Base-by-base conservation (phyloP, 176 grass and related monocot genomes). In the Musa itinerans region DNA sequence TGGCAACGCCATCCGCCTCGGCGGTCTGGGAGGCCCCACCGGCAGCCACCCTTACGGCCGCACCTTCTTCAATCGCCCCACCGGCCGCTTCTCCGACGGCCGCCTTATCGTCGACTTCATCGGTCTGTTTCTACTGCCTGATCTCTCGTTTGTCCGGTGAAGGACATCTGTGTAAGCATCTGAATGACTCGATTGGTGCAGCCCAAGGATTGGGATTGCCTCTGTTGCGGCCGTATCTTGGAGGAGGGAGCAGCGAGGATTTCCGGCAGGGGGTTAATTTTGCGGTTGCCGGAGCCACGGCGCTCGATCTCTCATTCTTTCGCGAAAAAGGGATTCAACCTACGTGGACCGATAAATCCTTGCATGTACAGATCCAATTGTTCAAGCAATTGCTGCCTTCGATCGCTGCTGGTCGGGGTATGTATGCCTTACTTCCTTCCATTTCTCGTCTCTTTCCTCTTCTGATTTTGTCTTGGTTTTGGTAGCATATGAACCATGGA, bases 41-140 rank as follows among this genome's bases (percentile, higher is more conserved):
- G 85, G 85, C 17, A 79, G 57, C 51, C 85, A 86, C 71, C 93
- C 93, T 12, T 96, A 90, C 71, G 93, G 93, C 11, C 81, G 84
- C 83, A 96, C 87, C 83, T 92, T 86, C 87, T 96, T 96, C 85
- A 81, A 85, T 71, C 87, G 87, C 77, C 85, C 93, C 65, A 86
- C 89, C 15, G 93, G 93, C 12, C 81, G 93, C 3, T 96, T 90
- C 83, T 74, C 81, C 85, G 87, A 96, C 67, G 93, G 93, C 21
- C 89, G 93, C 34, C 85, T 92, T 83, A 85, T 96, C 57, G 83
- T 96, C 73, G 93, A 96, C 80, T 92, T 92, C 87, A 83, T 96
- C 54, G 93, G 93, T 96, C 50, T 10, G 68, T 68, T 57, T 22
- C 67, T 85, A 22, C 65, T 12, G 34, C 34, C 74, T 24, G 1